Conservation (phyloP, 2,329 filamentous ascomycete species). For the Colletotrichum lini region DNA sequence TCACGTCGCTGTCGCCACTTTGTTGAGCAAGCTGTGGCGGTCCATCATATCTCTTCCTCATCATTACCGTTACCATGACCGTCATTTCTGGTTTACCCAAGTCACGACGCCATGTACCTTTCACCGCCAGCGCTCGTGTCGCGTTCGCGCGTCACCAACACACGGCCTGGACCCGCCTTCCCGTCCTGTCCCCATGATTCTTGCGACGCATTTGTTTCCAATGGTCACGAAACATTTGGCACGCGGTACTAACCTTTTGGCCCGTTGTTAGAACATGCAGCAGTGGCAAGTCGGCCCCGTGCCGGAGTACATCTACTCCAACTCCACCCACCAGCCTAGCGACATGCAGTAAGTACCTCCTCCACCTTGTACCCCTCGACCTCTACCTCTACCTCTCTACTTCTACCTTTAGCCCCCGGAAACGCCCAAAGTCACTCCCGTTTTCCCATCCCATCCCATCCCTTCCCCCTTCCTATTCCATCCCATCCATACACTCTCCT, state of each 20-base stretch:
- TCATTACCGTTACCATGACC: neutral
- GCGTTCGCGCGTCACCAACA: constrained; percentile 32
- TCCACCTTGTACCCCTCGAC: constrained; percentile 48
- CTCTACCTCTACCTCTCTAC: constrained; percentile 40
- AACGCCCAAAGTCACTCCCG: constrained; percentile 25
- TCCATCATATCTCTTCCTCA: too few species aligned
- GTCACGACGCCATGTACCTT: constrained; percentile 33
- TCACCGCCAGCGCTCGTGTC: constrained; percentile 25
- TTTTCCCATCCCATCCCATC: constrained; percentile 28
- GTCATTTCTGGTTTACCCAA: constrained; percentile 1
- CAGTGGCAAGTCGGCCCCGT: constrained; percentile 74
- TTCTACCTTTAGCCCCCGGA: constrained; percentile 8
- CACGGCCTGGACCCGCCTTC: constrained; percentile 8
- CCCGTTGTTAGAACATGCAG: constrained; percentile 66
- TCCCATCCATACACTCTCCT: constrained; percentile 1
- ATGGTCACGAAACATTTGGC: constrained; percentile 33
- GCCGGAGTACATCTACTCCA: constrained; percentile 71
- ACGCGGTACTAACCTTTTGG: constrained; percentile 40
- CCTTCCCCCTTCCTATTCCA: constrained; percentile 50
- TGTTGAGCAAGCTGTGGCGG: neutral
- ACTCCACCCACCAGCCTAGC: constrained; percentile 66
- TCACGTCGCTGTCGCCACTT: neutral
- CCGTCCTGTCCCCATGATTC: constrained; percentile 35
- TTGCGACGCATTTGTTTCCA: constrained; percentile 35
- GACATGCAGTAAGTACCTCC: constrained; percentile 72